Conservation (phyloP, 1,139 yeast species). For the Taiozyma onychis region DNA sequence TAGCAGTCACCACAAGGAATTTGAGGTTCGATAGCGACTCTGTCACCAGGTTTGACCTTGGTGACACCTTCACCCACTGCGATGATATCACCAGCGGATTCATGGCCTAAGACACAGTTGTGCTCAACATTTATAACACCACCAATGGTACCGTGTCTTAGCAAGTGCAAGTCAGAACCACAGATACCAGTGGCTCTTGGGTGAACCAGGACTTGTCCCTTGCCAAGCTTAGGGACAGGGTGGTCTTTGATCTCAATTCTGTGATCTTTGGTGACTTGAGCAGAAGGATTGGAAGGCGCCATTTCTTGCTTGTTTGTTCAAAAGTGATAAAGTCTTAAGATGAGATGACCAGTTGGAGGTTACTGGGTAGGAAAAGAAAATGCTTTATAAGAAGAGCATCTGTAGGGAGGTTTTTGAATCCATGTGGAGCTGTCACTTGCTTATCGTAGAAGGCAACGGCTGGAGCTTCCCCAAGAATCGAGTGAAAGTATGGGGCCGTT, state of each 20-base stretch:
- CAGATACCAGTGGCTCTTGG: slow-evolving; percentile 71
- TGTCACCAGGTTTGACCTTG: slow-evolving; percentile 61
- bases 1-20: slow-evolving; percentile 71
- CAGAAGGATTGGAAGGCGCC: slow-evolving; percentile 26
- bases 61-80: slow-evolving; percentile 61
- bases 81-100: slow-evolving; percentile 61
- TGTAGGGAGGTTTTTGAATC: too few species aligned
- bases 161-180: slow-evolving; percentile 81
- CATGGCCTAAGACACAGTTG: slow-evolving; percentile 72
- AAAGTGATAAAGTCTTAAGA: too few species aligned
- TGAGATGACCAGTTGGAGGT: background rate
- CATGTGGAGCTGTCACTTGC: too few species aligned
- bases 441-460: too few species aligned
- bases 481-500: too few species aligned
- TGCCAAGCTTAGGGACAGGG: slow-evolving; percentile 28
- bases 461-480: too few species aligned
- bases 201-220: slow-evolving; percentile 39
- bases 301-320: background rate
- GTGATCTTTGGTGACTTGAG: slow-evolving; percentile 29
- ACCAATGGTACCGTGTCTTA: slow-evolving; percentile 73
- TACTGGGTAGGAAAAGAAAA: background rate
- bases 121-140: slow-evolving; percentile 17
- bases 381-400: too few species aligned
- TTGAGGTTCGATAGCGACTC: slow-evolving; percentile 84
- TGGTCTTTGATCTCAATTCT: slow-evolving; percentile 29